These are phyloP conservation scores for Saccharomyces kudriavzevii DNA, from an alignment of 805 yeast species.

Conservation along the genomic window DNA sequence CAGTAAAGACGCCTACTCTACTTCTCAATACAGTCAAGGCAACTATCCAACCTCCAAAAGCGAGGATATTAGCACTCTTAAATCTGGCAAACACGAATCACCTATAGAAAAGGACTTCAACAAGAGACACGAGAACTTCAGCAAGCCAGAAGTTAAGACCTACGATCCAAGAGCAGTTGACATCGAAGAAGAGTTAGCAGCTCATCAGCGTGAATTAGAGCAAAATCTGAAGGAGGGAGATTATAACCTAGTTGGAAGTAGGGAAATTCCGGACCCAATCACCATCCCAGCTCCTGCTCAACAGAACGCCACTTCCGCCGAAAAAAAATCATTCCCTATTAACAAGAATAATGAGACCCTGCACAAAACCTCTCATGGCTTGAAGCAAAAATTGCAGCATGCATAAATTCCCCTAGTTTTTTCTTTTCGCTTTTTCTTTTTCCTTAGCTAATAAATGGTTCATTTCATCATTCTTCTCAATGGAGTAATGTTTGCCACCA, in stretches of 20 bases:
- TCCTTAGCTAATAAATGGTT: neutral
- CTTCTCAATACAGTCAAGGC: neutral
- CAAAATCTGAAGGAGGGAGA: neutral
- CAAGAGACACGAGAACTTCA: neutral
- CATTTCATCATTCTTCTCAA: neutral
- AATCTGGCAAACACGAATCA: neutral
- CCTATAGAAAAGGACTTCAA: neutral
- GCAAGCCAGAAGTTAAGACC: neutral
- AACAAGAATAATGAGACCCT: neutral
- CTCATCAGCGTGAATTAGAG: neutral
- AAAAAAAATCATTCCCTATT: neutral
- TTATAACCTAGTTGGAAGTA: neutral
- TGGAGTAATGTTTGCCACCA: neutral
- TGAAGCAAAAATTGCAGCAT: conserved; percentile 28
- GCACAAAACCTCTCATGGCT: conserved; percentile 18
- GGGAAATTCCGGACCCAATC: neutral
- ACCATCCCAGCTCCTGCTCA: neutral
- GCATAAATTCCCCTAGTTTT: neutral
- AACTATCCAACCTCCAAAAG: neutral
- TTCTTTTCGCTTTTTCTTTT: neutral
- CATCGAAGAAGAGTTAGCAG: neutral
- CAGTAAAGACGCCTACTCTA: neutral
- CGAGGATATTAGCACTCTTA: neutral
- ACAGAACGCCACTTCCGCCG: neutral
- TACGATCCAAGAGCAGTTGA: neutral